These are phyloP conservation scores for Lentinula lateritia DNA, from an alignment of 768 basidiomycete genomes.

Conservation along the genomic window DNA sequence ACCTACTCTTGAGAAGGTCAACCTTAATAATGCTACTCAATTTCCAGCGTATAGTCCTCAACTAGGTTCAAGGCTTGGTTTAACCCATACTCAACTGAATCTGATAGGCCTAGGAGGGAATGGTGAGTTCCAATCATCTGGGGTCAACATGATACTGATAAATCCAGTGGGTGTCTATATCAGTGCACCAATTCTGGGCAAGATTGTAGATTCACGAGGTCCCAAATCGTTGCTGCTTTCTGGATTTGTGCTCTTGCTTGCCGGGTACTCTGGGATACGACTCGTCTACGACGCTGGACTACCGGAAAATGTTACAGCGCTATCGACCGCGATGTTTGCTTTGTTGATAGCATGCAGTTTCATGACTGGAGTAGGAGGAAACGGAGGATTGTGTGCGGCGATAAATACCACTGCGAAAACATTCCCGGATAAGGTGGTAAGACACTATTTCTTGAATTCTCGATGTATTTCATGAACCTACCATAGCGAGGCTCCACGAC, in stretches of 20 bases:
- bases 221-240: conserved; percentile 44
- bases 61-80: conserved; percentile 45
- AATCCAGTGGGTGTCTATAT: conserved; percentile 46
- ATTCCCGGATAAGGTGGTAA: conserved; percentile 44
- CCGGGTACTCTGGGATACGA: conserved; percentile 54
- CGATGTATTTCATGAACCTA: background rate
- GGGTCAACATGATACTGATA: background rate
- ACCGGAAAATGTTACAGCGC: conserved; percentile 13
- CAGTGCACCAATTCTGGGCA: conserved; percentile 52
- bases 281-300: conserved; percentile 31
- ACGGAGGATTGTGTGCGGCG: conserved; percentile 44
- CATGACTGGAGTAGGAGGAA: conserved; percentile 53
- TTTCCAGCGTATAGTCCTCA: conserved; percentile 60
- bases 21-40: background rate
- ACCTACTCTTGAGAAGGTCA: background rate
- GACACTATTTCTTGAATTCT: conserved; percentile 10
- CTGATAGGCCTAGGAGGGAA: conserved; percentile 51
- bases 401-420: conserved; percentile 59
- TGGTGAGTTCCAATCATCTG: conserved; percentile 22
- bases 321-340: conserved; percentile 24
- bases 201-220: conserved; percentile 48
- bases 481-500: conserved; percentile 47
- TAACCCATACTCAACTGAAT: conserved; percentile 59
- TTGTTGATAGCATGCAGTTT: conserved; percentile 43
- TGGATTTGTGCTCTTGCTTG: conserved; percentile 38